Conservation (phyloP, 805 yeast genomes). For the Starmera caribaea region DNA sequence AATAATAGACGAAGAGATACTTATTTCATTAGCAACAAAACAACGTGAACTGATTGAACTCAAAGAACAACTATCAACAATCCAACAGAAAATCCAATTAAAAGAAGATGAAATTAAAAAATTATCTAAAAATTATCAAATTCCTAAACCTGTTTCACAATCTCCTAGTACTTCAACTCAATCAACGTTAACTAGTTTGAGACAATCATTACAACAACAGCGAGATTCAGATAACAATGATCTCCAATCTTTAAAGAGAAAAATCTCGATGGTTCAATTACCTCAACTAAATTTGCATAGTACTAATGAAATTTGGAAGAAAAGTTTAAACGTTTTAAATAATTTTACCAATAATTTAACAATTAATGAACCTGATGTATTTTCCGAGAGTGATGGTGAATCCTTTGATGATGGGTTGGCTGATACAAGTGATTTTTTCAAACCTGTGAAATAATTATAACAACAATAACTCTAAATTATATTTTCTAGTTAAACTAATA, state of each 20-base stretch:
- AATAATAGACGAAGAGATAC: slow-evolving; percentile 12
- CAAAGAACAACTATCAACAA: slow-evolving; percentile 27
- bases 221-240: neutral
- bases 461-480: neutral
- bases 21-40: slow-evolving; percentile 37
- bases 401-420: slow-evolving; percentile 17
- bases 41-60: slow-evolving; percentile 43
- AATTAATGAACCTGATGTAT: slow-evolving; percentile 13
- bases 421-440: slow-evolving; percentile 16
- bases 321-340: slow-evolving; percentile 4
- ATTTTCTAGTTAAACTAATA: neutral
- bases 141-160: slow-evolving; percentile 2
- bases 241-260: neutral
- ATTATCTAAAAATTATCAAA: slow-evolving; percentile 18
- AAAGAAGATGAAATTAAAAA: slow-evolving; percentile 28
- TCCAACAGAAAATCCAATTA: slow-evolving; percentile 27
- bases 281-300: too few species aligned
- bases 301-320: neutral
- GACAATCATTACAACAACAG: slow-evolving; percentile 6
- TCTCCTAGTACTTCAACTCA: slow-evolving; percentile 1
- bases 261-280: neutral
- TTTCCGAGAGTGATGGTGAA: slow-evolving; percentile 16
- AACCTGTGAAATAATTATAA: slow-evolving; percentile 17
- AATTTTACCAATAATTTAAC: slow-evolving; percentile 15
- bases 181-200: slow-evolving; percentile 8